A percentile compares a stretch with the other conserved stretches of the same genome.
Conservation (phyloP, 192 early-diverging fungal genomes). For the Spizellomyces sp. region DNA sequence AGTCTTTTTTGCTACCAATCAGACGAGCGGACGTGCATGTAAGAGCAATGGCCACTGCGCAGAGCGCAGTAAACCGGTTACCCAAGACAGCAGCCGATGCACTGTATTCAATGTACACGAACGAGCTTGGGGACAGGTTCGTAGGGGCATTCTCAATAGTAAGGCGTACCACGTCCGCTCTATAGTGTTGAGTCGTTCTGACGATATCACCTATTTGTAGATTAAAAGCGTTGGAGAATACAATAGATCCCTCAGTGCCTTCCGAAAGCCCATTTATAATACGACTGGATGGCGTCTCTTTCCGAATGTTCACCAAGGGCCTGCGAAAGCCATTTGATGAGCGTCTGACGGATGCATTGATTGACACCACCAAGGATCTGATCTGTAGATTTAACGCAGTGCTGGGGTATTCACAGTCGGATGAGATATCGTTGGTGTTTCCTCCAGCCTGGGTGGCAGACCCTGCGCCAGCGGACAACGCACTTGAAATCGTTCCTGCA, state of each 20-base stretch:
- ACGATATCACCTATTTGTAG: constrained; percentile 7
- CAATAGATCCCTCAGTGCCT: constrained; percentile 29
- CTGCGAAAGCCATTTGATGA: constrained; percentile 54
- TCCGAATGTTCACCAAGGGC: constrained; percentile 53
- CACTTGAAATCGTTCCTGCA: background rate
- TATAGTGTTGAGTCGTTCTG: no score
- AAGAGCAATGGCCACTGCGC: no score
- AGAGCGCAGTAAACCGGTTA: no score
- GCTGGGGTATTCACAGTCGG: constrained; percentile 49
- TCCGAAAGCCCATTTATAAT: constrained; percentile 39
- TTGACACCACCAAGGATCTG: constrained; percentile 48
- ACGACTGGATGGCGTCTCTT: constrained; percentile 56
- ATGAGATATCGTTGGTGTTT: constrained; percentile 62
- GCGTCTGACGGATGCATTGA: constrained; percentile 50
- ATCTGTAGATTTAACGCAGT: constrained; percentile 45
- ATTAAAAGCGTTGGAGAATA: constrained; percentile 37
- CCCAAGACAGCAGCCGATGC: no score
- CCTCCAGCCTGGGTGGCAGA: constrained; percentile 28
- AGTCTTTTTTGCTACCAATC: no score
- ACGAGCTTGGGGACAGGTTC: no score
- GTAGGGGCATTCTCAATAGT: no score
- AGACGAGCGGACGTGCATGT: no score
- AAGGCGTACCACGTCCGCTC: no score
- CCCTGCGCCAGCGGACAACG: background rate
- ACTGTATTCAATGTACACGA: no score